phyloP scores from a whole-genome alignment of 2,329 filamentous ascomycete genomes.

The Trichoderma breve region DNA sequence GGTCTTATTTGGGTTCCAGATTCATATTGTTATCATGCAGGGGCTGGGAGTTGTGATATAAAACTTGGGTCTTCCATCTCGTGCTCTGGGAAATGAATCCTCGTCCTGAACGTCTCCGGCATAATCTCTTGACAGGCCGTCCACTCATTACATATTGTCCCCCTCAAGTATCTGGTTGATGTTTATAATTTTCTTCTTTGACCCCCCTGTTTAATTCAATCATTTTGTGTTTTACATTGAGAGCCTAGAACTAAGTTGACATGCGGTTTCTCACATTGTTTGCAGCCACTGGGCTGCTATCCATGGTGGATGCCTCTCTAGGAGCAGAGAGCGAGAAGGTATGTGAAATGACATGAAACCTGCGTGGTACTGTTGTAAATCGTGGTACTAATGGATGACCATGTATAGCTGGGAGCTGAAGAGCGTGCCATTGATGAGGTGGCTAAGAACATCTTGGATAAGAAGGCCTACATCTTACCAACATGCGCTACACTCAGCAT shows the following conservation, averaged over 20 bases:
- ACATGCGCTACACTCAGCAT: background rate
- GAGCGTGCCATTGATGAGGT: background rate
- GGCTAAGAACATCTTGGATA: background rate
- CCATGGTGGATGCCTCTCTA: constrained; percentile 29
- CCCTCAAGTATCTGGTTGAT: background rate
- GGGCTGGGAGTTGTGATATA: constrained; percentile 12
- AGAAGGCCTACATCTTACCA: background rate
- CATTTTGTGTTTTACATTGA: background rate
- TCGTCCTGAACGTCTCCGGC: background rate
- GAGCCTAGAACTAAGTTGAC: background rate
- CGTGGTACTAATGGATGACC: background rate
- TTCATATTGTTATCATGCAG: constrained; percentile 16
- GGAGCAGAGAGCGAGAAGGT: constrained; percentile 23
- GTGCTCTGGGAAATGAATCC: background rate
- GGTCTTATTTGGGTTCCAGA: constrained; percentile 14
- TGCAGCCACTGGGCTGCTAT: constrained; percentile 29
- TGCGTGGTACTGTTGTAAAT: no score
- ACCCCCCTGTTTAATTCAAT: constrained; percentile 4
- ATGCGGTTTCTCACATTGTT: constrained; percentile 30
- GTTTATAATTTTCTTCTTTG: constrained; percentile 11
- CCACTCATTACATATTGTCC: constrained; percentile 10
- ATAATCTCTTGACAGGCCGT: constrained; percentile 18
- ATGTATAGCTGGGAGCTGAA: background rate
- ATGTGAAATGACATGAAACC: background rate
- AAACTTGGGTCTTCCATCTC: background rate